Base-by-base conservation (phyloP, 371 early-diverging fungal genomes). In the Apophysomyces sp. region DNA sequence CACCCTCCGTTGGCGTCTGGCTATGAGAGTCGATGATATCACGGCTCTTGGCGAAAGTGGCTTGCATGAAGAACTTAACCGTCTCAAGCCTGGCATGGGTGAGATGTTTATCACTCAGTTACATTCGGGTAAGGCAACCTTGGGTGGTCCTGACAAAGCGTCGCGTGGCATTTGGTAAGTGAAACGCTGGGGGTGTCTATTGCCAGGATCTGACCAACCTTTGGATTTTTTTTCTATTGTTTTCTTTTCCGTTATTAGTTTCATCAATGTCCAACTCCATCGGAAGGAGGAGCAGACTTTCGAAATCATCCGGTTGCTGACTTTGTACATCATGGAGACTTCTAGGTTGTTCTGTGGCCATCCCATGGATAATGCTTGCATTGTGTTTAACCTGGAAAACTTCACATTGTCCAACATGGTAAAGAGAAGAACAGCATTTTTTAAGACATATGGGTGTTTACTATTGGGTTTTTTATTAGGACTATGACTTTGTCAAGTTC, bases 241-340 rank as follows among this genome's bases (percentile, higher is more conserved):
- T 65, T 69, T 52, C n/a, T n/a, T n/a, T n/a, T n/a, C n/a, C n/a
- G n/a, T n/a, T n/a, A n/a, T 29, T 58, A 87, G 88, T 61, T 86
- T 81, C 67, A 80, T 83, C 68, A 91, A 82, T 69, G 86, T 79
- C 40, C 77, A 76, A 37, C 63, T 78, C 70, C 90, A 86, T 61
- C 71, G 76, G 51, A 74, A 84, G 53, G 78, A 79, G n/a, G 83
- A 80, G 21, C 86, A 87, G 63, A 73, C 76, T 32, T 55, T 73
- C 28, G 87, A 86, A 58, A 75, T 80, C n/a, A 64, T 88, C 24
- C 79, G 87, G 53, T 71, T 82, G 18, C 73, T 87, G 64, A 84
- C 92, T 16, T 78, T 94, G 60, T 92, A 86, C 68, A 75, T 89
- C 64, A 89, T 96, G 91, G 97, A 97, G 66, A 86, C 89, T 21